A percentile compares a stretch with the other conserved stretches of the same genome.
Conservation (phyloP, 139 green algal genomes). For the Coccomyxa sp. region DNA sequence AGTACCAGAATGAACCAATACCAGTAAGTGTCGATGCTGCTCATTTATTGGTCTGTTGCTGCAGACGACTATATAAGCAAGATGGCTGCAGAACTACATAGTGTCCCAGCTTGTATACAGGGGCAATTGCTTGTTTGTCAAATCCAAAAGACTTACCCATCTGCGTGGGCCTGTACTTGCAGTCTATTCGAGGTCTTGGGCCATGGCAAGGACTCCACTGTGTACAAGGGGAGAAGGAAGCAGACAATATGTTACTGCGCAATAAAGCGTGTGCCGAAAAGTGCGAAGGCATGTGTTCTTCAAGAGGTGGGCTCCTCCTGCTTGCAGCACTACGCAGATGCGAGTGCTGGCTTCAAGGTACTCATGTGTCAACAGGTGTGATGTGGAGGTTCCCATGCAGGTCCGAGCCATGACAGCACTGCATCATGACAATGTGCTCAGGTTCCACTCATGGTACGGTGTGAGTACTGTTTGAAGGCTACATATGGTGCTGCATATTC, state of each 20-base stretch:
- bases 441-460: conserved; percentile 89
- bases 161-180: background rate
- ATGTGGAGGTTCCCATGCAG: conserved; percentile 28
- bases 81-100: too few species aligned
- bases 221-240: conserved; percentile 94
- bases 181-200: conserved; percentile 91
- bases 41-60: too few species aligned
- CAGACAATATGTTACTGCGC: conserved; percentile 93
- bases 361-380: background rate
- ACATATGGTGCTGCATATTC: too few species aligned
- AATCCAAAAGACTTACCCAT: too few species aligned
- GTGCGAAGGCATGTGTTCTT: conserved; percentile 76
- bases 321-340: background rate
- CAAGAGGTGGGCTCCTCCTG: conserved; percentile 67
- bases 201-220: conserved; percentile 79
- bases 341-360: background rate
- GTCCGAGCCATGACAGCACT: conserved; percentile 82
- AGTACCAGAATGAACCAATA: too few species aligned
- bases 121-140: too few species aligned
- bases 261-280: conserved; percentile 91
- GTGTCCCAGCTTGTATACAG: too few species aligned
- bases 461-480: too few species aligned
- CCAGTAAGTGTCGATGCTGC: too few species aligned
- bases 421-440: conserved; percentile 84
- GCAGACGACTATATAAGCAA: too few species aligned